phyloP scores from a whole-genome alignment of 148 eudicot species.

The Arctostaphylos glauca region DNA sequence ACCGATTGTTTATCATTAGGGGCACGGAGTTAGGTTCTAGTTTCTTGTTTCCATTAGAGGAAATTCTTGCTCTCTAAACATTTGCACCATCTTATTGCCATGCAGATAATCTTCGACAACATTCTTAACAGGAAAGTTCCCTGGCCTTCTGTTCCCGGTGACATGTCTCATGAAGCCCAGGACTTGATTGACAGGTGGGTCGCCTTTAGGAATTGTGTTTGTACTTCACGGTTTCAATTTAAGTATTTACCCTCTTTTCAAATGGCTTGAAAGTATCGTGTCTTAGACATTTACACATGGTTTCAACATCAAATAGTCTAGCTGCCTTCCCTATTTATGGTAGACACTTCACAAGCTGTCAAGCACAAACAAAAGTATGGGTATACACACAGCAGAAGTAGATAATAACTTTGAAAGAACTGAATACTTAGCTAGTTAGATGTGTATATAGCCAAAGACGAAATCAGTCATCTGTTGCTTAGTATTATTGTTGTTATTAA shows the following conservation, averaged over 20 bases:
- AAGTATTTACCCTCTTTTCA: constrained; percentile 1
- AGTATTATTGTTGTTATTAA: background rate
- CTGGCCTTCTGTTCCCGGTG: constrained; percentile 62
- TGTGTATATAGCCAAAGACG: background rate
- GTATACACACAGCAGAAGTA: background rate
- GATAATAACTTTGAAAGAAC: background rate
- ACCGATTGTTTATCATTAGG: background rate
- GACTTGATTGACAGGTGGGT: constrained; percentile 60
- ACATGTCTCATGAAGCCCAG: constrained; percentile 60
- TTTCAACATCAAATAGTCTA: background rate
- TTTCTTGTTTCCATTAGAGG: background rate
- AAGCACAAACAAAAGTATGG: background rate
- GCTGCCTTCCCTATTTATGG: background rate
- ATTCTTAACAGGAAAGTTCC: constrained; percentile 63
- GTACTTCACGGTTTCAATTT: background rate
- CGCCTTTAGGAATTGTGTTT: background rate
- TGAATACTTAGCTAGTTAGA: background rate
- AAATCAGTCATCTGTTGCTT: background rate
- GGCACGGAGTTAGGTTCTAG: background rate
- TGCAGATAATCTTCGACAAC: constrained; percentile 58
- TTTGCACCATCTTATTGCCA: constrained; percentile 14
- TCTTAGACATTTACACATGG: background rate
- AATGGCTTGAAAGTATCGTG: background rate
- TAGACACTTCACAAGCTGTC: background rate
- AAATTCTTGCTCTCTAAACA: background rate